A percentile compares a stretch with the other conserved stretches of the same genome.
Evolutionary conservation across 257 asterid genomes (phyloP).

Genomic region (Echites panduratus): DNA sequence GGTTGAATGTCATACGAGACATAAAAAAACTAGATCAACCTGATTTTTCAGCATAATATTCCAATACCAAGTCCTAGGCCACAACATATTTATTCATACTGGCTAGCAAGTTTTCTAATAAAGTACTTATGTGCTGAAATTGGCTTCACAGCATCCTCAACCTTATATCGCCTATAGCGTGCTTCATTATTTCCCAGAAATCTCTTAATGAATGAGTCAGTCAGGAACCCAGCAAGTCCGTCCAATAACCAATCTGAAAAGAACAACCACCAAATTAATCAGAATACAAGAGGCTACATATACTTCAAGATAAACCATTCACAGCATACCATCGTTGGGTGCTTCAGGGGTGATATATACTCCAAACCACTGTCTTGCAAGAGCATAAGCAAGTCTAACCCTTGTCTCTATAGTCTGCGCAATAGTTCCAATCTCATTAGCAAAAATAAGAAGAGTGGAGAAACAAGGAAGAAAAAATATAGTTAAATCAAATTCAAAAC

Average conservation of each 20-base stretch:
- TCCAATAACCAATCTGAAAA: conserved; percentile 94
- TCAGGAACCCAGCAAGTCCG: conserved; percentile 93
- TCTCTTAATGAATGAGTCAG: conserved; percentile 78
- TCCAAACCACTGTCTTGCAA: conserved; percentile 98
- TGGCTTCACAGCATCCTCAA: conserved; percentile 9
- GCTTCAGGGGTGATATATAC: conserved; percentile 84
- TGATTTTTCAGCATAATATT: neutral
- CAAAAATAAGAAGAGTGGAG: conserved; percentile 16
- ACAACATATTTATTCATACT: neutral
- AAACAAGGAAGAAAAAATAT: neutral
- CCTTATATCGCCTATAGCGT: conserved; percentile 95
- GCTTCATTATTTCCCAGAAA: conserved; percentile 97
- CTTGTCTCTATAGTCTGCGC: conserved; percentile 90
- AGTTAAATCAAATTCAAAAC: neutral
- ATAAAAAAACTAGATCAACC: neutral
- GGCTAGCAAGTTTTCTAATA: conserved; percentile 16
- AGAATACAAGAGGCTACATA: conserved; percentile 14
- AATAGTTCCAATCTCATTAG: conserved; percentile 29
- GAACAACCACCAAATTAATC: conserved; percentile 30
- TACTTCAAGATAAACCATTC: conserved; percentile 1
- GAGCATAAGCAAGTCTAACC: conserved; percentile 89
- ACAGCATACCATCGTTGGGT: conserved; percentile 70
- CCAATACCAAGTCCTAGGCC: neutral
- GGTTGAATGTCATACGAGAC: neutral
- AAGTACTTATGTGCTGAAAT: neutral